A percentile compares a stretch with the other conserved stretches of the same genome.
Conservation (phyloP, 2,329 filamentous ascomycete genomes). For the Aspergillus luchuensis region DNA sequence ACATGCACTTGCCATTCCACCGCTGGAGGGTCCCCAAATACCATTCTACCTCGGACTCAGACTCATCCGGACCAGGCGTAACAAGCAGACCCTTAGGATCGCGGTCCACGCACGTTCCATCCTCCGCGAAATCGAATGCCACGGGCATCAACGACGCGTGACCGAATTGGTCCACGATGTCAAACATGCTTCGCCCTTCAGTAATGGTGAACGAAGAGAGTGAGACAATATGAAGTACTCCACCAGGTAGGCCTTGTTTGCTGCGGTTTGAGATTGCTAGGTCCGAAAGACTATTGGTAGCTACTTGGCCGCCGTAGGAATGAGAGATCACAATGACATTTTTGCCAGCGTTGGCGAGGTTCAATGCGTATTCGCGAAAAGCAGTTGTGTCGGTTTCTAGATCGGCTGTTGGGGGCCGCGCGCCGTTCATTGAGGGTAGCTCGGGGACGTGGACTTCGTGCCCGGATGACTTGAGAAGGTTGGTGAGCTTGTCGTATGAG, state of each 20-base stretch:
- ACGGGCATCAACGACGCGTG: slow-evolving; percentile 2
- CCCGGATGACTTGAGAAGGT: neutral
- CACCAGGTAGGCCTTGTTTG: neutral
- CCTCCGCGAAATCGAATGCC: slow-evolving; percentile 10
- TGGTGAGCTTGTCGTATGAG: slow-evolving; percentile 5
- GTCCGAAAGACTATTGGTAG: slow-evolving; percentile 7
- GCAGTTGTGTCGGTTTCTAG: slow-evolving; percentile 3
- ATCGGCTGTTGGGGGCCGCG: slow-evolving; percentile 11
- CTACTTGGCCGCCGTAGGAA: slow-evolving; percentile 18
- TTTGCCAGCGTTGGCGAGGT: slow-evolving; percentile 7
- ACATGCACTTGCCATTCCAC: slow-evolving; percentile 13
- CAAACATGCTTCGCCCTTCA: slow-evolving; percentile 6
- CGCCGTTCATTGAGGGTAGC: slow-evolving; percentile 11
- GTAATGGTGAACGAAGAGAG: neutral
- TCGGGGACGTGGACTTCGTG: slow-evolving; percentile 13
- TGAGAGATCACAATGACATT: slow-evolving; percentile 10
- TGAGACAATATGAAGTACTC: neutral
- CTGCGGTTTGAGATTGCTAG: neutral
- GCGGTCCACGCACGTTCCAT: neutral
- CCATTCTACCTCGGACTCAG: slow-evolving; percentile 4
- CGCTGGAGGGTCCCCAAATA: slow-evolving; percentile 1
- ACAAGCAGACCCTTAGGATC: slow-evolving; percentile 3
- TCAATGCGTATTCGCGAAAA: slow-evolving; percentile 4
- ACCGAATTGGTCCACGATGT: slow-evolving; percentile 3
- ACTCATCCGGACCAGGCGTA: neutral